A percentile compares a stretch with the other conserved stretches of the same genome.
Evolutionary conservation across 2,329 filamentous ascomycete species (phyloP).

Genomic region (Aschersonia sp.): DNA sequence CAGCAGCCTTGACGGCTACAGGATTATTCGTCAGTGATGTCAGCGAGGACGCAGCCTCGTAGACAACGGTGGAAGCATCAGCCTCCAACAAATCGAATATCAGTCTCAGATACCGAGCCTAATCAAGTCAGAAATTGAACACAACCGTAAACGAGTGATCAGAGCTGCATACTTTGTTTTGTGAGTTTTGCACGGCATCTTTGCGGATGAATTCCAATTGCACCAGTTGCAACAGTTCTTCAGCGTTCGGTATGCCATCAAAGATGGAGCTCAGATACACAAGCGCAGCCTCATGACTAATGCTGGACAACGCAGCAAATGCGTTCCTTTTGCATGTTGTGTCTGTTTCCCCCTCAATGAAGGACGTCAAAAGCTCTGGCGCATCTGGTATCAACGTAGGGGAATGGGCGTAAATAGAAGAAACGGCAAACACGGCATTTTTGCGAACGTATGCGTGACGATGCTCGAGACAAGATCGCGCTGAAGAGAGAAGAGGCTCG

Average conservation of each 20-base stretch:
- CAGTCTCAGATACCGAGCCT: constrained; percentile 80
- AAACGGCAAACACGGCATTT: constrained; percentile 89
- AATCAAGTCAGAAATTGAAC: constrained; percentile 4
- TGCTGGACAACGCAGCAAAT: constrained; percentile 78
- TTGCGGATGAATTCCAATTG: constrained; percentile 97
- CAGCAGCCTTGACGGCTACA: constrained; percentile 92
- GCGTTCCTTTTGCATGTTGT: constrained; percentile 96
- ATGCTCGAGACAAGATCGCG: constrained; percentile 84
- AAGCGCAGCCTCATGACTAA: constrained; percentile 86
- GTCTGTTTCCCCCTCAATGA: constrained; percentile 83
- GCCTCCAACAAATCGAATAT: constrained; percentile 97
- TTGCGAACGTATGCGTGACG: constrained; percentile 96
- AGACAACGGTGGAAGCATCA: constrained; percentile 84
- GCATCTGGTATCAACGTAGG: constrained; percentile 90
- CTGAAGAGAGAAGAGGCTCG: constrained; percentile 86
- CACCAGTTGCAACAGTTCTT: constrained; percentile 83
- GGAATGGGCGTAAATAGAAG: constrained; percentile 84
- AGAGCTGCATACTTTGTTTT: constrained; percentile 61
- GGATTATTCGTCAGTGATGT: constrained; percentile 92
- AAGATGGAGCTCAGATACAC: constrained; percentile 81
- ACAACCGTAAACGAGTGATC: constrained; percentile 11
- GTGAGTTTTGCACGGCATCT: constrained; percentile 85
- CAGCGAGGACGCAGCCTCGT: constrained; percentile 90
- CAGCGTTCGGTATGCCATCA: constrained; percentile 84
- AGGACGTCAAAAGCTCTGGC: constrained; percentile 76